These are phyloP conservation scores for Entamoeba invadens DNA, from an alignment of 208 protist genomes.

Conservation along the genomic window DNA sequence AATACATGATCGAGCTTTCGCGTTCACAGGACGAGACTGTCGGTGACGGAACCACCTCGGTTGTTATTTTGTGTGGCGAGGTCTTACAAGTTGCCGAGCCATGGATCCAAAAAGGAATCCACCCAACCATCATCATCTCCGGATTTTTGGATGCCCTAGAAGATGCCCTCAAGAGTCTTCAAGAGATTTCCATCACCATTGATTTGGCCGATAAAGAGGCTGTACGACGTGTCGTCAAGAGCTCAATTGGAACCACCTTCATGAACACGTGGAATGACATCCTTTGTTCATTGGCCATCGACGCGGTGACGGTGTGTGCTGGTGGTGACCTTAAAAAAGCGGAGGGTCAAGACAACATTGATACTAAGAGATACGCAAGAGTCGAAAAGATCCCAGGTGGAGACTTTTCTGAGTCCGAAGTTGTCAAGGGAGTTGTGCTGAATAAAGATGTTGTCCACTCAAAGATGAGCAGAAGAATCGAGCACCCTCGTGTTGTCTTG, in stretches of 20 bases:
- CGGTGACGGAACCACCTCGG: conserved; percentile 98
- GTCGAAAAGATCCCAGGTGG: conserved; percentile 80
- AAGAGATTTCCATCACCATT: conserved; percentile 66
- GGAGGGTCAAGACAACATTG: conserved; percentile 73
- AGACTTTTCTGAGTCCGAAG: conserved; percentile 80
- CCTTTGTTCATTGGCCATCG: conserved; percentile 87
- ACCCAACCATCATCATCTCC: conserved; percentile 90
- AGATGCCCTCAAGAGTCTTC: conserved; percentile 72
- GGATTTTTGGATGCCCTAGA: conserved; percentile 79
- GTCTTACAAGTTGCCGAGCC: conserved; percentile 80
- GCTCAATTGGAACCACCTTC: conserved; percentile 95
- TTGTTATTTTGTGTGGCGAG: conserved; percentile 88
- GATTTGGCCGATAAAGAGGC: conserved; percentile 65
- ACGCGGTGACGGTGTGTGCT: conserved; percentile 76
- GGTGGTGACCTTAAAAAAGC: conserved; percentile 28
- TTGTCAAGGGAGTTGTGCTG: conserved; percentile 94
- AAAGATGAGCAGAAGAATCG: conserved; percentile 86
- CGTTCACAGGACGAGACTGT: conserved; percentile 92
- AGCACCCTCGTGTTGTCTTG: conserved; percentile 90
- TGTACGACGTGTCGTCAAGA: conserved; percentile 67
- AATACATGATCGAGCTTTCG: conserved; percentile 96
- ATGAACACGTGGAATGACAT: conserved; percentile 70
- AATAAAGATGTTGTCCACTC: conserved; percentile 98
- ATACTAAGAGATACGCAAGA: conserved; percentile 67
- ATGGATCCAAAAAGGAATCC: conserved; percentile 86